Percentiles rank a stretch among this genome's conserved stretches.
Conservation (phyloP, 2,329 filamentous ascomycete genomes). For the Gremmenia infestans region DNA sequence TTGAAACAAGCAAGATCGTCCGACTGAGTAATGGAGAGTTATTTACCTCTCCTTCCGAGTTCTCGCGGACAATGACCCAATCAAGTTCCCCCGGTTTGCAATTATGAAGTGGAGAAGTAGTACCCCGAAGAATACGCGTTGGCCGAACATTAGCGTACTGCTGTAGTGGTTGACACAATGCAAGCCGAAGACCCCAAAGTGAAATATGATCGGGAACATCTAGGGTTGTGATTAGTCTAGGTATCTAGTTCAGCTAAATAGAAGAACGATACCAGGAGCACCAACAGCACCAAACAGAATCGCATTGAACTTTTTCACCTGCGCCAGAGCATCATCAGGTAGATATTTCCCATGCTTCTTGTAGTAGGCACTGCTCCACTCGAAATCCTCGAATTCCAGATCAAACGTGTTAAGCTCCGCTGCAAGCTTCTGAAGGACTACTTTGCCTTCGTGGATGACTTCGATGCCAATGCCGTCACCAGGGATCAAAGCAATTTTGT, state of each 20-base stretch:
- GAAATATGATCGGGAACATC: slow-evolving; percentile 63
- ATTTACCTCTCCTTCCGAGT: slow-evolving; percentile 52
- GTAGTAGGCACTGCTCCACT: slow-evolving; percentile 56
- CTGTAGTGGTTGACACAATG: slow-evolving; percentile 58
- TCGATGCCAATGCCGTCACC: slow-evolving; percentile 61
- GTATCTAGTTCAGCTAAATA: neutral
- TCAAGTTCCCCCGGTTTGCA: slow-evolving; percentile 45
- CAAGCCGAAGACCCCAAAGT: slow-evolving; percentile 58
- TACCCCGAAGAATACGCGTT: slow-evolving; percentile 53
- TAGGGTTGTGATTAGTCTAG: slow-evolving; percentile 17
- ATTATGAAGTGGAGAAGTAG: slow-evolving; percentile 48
- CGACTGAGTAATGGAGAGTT: no score
- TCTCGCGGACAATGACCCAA: slow-evolving; percentile 64
- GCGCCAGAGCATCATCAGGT: slow-evolving; percentile 50
- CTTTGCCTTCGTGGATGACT: slow-evolving; percentile 55
- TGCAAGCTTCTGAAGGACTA: slow-evolving; percentile 52
- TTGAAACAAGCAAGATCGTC: no score
- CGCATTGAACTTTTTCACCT: slow-evolving; percentile 51
- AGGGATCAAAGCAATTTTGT: slow-evolving; percentile 55
- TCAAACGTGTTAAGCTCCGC: slow-evolving; percentile 51
- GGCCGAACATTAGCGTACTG: slow-evolving; percentile 64
- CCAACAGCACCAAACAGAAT: slow-evolving; percentile 58
- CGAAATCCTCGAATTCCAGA: slow-evolving; percentile 54
- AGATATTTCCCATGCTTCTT: slow-evolving; percentile 55
- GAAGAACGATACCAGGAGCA: slow-evolving; percentile 41